These are phyloP conservation scores for Fusarium siculi DNA, from an alignment of 2,329 filamentous ascomycete genomes.

Conservation along the genomic window DNA sequence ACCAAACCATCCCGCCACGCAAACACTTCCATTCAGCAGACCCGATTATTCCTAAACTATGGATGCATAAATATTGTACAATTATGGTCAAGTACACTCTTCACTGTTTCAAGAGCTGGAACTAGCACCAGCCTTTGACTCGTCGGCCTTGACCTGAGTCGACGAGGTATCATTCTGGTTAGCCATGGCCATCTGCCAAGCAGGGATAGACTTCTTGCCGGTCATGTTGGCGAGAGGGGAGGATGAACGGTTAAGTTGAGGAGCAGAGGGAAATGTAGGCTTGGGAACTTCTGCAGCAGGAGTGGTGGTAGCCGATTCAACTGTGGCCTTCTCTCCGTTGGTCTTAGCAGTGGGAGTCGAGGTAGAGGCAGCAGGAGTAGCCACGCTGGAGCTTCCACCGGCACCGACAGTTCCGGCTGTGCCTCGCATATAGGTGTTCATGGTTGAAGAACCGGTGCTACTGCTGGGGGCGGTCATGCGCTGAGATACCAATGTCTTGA, in stretches of 20 bases:
- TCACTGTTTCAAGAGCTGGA: constrained; percentile 25
- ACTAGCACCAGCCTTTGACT: constrained; percentile 38
- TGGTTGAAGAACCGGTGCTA: constrained; percentile 42
- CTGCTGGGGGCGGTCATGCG: constrained; percentile 60
- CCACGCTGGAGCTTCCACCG: constrained; percentile 10
- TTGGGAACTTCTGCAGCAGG: constrained; percentile 48
- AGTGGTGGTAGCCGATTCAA: constrained; percentile 42
- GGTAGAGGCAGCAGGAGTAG: constrained; percentile 41
- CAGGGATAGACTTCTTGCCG: constrained; percentile 76
- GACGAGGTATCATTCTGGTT: constrained; percentile 57
- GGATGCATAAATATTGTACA: constrained; percentile 37
- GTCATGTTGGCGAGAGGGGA: constrained; percentile 53
- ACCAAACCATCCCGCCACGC: constrained; percentile 20
- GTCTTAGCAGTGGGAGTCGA: constrained; percentile 35
- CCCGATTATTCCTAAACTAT: constrained; percentile 28
- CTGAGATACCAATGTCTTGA: constrained; percentile 85
- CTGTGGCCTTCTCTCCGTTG: constrained; percentile 43
- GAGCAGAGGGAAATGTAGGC: constrained; percentile 41
- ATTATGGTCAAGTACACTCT: constrained; percentile 12
- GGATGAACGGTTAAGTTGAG: constrained; percentile 44
- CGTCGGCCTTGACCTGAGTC: constrained; percentile 43
- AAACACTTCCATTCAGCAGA: constrained; percentile 12
- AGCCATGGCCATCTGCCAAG: constrained; percentile 81
- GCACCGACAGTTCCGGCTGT: constrained; percentile 20
- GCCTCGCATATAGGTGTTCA: constrained; percentile 43